Conservation (phyloP, 805 yeast genomes). For the Torulaspora franciscae region DNA sequence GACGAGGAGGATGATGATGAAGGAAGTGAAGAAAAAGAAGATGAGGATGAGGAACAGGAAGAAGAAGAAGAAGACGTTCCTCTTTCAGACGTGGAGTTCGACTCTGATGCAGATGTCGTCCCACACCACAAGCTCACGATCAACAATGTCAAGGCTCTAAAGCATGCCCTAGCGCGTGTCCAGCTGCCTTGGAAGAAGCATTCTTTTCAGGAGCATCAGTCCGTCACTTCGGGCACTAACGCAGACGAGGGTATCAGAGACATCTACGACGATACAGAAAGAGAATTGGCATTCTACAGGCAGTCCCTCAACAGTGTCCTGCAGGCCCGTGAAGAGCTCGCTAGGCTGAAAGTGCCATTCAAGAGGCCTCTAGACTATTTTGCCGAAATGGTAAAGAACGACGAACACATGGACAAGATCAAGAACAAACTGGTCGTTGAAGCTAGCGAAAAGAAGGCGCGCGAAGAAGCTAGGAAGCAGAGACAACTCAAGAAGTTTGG, state of each 20-base stretch:
- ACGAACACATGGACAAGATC: slow-evolving; percentile 95
- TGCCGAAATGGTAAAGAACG: slow-evolving; percentile 98
- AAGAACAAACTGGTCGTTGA: slow-evolving; percentile 76
- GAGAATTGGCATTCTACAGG: slow-evolving; percentile 92
- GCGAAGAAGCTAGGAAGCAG: slow-evolving; percentile 91
- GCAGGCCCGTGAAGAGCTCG: slow-evolving; percentile 60
- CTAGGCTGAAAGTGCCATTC: slow-evolving; percentile 75
- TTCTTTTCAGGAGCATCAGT: slow-evolving; percentile 79
- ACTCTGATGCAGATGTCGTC: slow-evolving; percentile 90
- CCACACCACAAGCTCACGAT: slow-evolving; percentile 87
- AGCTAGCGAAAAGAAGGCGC: slow-evolving; percentile 78
- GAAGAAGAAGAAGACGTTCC: slow-evolving; percentile 81
- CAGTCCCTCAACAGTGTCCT: slow-evolving; percentile 85
- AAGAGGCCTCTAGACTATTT: slow-evolving; percentile 92
- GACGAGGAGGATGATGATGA: slow-evolving; percentile 40
- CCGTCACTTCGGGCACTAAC: slow-evolving; percentile 54
- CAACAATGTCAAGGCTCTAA: slow-evolving; percentile 80
- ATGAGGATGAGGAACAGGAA: slow-evolving; percentile 52
- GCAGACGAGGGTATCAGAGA: slow-evolving; percentile 70
- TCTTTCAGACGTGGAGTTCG: slow-evolving; percentile 84
- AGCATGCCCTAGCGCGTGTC: slow-evolving; percentile 62
- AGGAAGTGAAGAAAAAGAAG: slow-evolving; percentile 47
- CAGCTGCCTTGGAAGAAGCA: slow-evolving; percentile 55
- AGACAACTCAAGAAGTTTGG: slow-evolving; percentile 94
- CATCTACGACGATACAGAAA: slow-evolving; percentile 90